Base-by-base conservation (phyloP, 805 yeast species). In the Cyberlindnera mississippiensis region DNA sequence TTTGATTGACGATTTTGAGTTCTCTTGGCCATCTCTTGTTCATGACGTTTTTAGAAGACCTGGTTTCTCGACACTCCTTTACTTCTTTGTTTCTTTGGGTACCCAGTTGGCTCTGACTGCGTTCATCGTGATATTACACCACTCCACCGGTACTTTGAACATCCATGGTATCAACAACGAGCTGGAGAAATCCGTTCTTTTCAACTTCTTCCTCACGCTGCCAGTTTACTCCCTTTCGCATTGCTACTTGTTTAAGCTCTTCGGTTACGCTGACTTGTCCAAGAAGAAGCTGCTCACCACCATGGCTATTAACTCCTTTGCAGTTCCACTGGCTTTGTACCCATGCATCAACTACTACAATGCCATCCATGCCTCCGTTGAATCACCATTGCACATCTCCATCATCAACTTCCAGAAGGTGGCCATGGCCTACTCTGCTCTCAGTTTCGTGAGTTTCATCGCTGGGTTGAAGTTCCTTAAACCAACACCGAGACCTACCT, bases 31-130 rank as follows among this genome's bases (percentile, higher is more conserved):
- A 16, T 33, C 50, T 6, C 38, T 57, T 20, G 41, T 44, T 3
- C 46, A 52, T 32, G 59, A 57, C 30, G 59, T 57, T 7, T 55
- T 52, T 38, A 53, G 61, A 51, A 37, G 28, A 14, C 56, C 58
- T 14, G 7, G 4, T 2, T 28, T 22, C 29, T 28, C 46, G 7
- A 30, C 43, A 3, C 4, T 41, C 4, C 37, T 57, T 2, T 50
- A 41, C 29, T 42, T 38, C 22, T 19, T 53, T 13, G 47, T 56
- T 10, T 38, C 56, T 3, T 37, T 46, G n/a, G 61, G 61, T 28
- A 24, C 45, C 2, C 57, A 54, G 15, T 38, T 47, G 17, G 33
- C 49, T 2, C n/a, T 51, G 9, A 38, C 44, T n/a, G n/a, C 37
- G 1, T 12, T 43, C 5, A 16, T 40, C 7, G 39, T 51, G 11